Percentiles rank a stretch among this genome's conserved stretches.
Evolutionary conservation across 1,284 basidiomycete genomes (phyloP).

Genomic region (Apiotrichum laibachii): DNA sequence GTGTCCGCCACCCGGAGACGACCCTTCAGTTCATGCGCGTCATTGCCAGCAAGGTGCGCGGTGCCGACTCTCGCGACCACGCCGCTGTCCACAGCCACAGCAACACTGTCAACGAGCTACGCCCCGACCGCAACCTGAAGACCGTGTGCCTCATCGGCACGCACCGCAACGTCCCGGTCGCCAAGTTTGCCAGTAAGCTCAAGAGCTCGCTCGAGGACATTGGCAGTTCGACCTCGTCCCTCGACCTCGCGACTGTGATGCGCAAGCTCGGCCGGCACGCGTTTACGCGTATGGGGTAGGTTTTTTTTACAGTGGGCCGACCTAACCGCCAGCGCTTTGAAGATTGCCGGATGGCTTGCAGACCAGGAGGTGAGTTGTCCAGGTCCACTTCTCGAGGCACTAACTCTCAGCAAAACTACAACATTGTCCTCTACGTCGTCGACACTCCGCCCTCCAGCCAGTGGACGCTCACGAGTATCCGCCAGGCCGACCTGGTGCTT

Average conservation of each 20-base stretch:
- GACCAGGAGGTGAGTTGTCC: slow-evolving; percentile 69
- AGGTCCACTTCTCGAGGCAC: neutral
- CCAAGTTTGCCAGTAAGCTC: slow-evolving; percentile 83
- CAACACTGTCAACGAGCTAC: slow-evolving; percentile 56
- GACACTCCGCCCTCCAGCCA: slow-evolving; percentile 87
- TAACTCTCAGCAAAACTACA: slow-evolving; percentile 63
- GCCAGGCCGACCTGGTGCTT: slow-evolving; percentile 95
- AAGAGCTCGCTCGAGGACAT: slow-evolving; percentile 80
- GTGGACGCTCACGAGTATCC: slow-evolving; percentile 96
- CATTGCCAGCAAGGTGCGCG: slow-evolving; percentile 87
- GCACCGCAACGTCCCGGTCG: slow-evolving; percentile 77
- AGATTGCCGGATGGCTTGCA: slow-evolving; percentile 87
- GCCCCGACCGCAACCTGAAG: slow-evolving; percentile 81
- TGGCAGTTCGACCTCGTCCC: slow-evolving; percentile 79
- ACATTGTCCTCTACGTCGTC: slow-evolving; percentile 88
- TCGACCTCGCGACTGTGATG: slow-evolving; percentile 88
- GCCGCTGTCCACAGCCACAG: slow-evolving; percentile 9
- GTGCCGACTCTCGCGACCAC: slow-evolving; percentile 63
- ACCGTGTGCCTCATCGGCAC: slow-evolving; percentile 52
- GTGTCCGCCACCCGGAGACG: slow-evolving; percentile 84
- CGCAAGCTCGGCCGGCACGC: slow-evolving; percentile 86
- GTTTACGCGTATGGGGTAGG: slow-evolving; percentile 75
- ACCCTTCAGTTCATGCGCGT: slow-evolving; percentile 92
- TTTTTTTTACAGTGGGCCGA: neutral
- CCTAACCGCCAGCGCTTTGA: slow-evolving; percentile 64